These are phyloP conservation scores for Mallotus japonicus DNA, from an alignment of 441 rosid genomes.

Conservation along the genomic window DNA sequence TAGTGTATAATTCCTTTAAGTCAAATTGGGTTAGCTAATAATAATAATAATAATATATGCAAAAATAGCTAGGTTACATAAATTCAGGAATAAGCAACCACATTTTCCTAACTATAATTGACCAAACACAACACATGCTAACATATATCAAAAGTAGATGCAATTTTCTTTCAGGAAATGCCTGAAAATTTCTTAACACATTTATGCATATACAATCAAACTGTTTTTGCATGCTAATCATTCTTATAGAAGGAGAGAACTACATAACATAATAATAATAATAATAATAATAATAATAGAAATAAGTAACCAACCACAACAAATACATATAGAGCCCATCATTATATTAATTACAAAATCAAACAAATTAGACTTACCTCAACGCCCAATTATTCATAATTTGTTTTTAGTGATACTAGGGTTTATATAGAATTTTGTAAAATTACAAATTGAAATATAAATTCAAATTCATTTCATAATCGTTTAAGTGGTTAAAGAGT, in stretches of 20 bases:
- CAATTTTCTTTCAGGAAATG: neutral
- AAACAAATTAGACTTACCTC: neutral
- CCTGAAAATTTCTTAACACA: neutral
- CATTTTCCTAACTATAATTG: slow-evolving; percentile 10
- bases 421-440: no score
- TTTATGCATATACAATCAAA: neutral
- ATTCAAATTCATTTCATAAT: no score
- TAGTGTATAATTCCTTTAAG: no score
- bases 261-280: neutral
- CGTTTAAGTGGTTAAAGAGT: no score
- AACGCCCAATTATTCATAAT: no score
- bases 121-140: slow-evolving; percentile 18
- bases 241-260: neutral
- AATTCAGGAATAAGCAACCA: neutral
- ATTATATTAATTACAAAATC: no score
- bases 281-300: no score
- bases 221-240: neutral
- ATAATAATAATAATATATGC: neutral
- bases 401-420: no score
- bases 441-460: no score
- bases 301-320: neutral
- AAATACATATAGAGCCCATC: no score
- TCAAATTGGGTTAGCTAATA: neutral
- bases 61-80: neutral
- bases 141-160: neutral